Percentiles rank a stretch among this genome's conserved stretches.
phyloP scores from a whole-genome alignment of 2,329 filamentous ascomycete species.

The Ophiobolus disseminans region DNA sequence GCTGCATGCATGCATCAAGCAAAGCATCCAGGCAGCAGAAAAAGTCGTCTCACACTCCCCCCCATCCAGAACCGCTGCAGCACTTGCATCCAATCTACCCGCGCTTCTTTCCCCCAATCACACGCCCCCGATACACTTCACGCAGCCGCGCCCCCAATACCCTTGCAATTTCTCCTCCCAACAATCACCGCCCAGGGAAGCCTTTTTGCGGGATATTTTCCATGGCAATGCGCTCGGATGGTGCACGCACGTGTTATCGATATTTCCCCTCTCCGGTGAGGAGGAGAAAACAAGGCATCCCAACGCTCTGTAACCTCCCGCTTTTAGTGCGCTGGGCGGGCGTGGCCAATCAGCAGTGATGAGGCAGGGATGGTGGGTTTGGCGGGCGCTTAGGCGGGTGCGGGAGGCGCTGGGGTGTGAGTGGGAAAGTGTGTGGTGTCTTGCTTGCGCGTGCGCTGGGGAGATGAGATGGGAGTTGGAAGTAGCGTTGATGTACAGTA shows the following conservation, averaged over 20 bases:
- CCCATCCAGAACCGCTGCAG: neutral
- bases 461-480: neutral
- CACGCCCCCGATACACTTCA: neutral
- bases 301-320: conserved; percentile 35
- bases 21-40: too few species aligned
- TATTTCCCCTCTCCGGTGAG: neutral
- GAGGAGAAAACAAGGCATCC: conserved; percentile 9
- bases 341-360: conserved; percentile 26
- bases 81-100: neutral
- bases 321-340: conserved; percentile 8
- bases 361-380: conserved; percentile 14
- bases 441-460: neutral
- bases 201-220: neutral
- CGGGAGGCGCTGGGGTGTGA: neutral
- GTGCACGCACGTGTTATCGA: too few species aligned
- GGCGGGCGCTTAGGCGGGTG: neutral
- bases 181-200: neutral
- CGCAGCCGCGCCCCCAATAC: neutral
- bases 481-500: too few species aligned
- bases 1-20: neutral
- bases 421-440: neutral
- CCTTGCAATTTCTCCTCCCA: too few species aligned
- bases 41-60: neutral
- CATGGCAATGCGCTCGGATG: neutral
- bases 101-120: neutral